Evolutionary conservation across 1,284 basidiomycete genomes (phyloP), one percentile per base, ranked within the genome.

Genomic region (Ceratobasidium papillatum): DNA sequence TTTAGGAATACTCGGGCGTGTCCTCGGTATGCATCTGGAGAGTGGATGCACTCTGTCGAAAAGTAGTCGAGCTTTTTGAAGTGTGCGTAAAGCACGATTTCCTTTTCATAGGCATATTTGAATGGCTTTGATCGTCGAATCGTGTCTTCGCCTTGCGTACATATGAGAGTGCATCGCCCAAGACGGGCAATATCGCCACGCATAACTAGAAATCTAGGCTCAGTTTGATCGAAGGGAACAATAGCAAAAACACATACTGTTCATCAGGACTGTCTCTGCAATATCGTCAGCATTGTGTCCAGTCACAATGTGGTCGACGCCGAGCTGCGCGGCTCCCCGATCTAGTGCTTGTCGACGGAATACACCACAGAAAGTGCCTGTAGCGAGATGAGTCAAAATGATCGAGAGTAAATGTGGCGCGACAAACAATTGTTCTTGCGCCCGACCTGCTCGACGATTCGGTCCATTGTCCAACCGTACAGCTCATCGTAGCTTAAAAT

Each of bases 381-480:
- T 25, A 49, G 49, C 59, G 34, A 56, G 5, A 11, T n/a, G 11
- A 30, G 32, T n/a, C 73, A 38, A 22, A 27, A 1, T 11, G 69
- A 49, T 14, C 30, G 36, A n/a, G 19, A 17, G 9, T 2, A 22
- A 63, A 74, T 54, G 52, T 75, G 41, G 52, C 52, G 52, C 52
- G 30, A 77, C 82, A 69, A 73, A 84, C 97, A 99, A 80, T 99
- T 99, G 80, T 98, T 98, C 86, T 96, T 97, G 83, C 90, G 90
- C n/a, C 97, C 97, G 30, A 99, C 90, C 80, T 96, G 91, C 30
- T 91, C 88, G 43, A 99, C 98, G 73, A 99, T 95, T 22, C 90
- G 88, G 80, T 99, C 97, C 97, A 99, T 99, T 0, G 97, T 99
- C 98, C 98, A 99, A 14, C 97, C 97, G 78, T 99, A 99, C 4